Conservation (phyloP, 192 early-diverging fungal species). For the Dissophora globulifera region DNA sequence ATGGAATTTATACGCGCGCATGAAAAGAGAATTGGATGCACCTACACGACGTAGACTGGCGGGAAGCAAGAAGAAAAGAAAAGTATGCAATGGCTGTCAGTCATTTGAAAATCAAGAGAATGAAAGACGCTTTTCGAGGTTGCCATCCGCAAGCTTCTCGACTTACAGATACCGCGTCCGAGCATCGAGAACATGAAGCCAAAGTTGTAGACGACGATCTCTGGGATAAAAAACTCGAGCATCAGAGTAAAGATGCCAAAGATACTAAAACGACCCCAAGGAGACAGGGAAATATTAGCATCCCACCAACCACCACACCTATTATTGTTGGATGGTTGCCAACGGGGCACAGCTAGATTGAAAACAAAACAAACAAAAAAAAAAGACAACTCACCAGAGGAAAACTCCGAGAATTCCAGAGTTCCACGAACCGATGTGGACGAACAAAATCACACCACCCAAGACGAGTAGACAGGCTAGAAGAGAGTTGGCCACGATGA, state of each 20-base stretch:
- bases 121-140: too few relatives aligned
- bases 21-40: too few relatives aligned
- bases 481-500: too few relatives aligned
- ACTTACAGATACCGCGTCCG: slow-evolving; percentile 41
- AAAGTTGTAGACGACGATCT: slow-evolving; percentile 31
- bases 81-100: too few relatives aligned
- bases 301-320: too few relatives aligned
- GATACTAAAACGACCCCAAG: neutral
- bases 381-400: slow-evolving; percentile 12
- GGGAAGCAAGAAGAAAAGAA: too few relatives aligned
- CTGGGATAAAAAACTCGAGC: slow-evolving; percentile 33
- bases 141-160: too few relatives aligned
- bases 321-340: too few relatives aligned
- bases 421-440: slow-evolving; percentile 31
- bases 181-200: slow-evolving; percentile 43
- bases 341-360: too few relatives aligned
- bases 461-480: slow-evolving; percentile 27
- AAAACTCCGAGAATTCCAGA: slow-evolving; percentile 41
- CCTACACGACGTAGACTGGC: slow-evolving; percentile 41
- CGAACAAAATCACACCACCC: slow-evolving; percentile 34
- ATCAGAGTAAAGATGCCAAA: slow-evolving; percentile 30
- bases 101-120: too few relatives aligned
- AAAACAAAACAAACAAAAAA: too few relatives aligned
- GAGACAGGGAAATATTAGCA: neutral
- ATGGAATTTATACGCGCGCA: neutral